A percentile compares a stretch with the other conserved stretches of the same genome.
These are phyloP conservation scores for Penicillium sp. DNA, from an alignment of 2,329 filamentous ascomycete genomes.

Conservation along the genomic window DNA sequence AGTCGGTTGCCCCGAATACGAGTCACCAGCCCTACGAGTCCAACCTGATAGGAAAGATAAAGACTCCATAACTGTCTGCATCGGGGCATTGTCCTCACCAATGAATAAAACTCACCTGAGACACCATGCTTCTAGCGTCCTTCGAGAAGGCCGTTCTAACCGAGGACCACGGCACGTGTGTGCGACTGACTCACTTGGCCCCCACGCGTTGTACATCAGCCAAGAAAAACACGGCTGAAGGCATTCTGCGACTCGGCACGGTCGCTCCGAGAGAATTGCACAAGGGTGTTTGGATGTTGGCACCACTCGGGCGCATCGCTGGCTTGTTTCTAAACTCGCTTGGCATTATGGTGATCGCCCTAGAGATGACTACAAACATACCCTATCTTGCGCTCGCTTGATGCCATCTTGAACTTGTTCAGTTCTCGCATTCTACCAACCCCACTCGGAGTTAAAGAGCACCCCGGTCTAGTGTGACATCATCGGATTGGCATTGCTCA, in stretches of 20 bases:
- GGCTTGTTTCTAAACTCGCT: neutral
- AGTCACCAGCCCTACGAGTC: neutral
- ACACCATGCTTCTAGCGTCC: conserved; percentile 27
- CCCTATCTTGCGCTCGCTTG: neutral
- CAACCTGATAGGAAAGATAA: neutral
- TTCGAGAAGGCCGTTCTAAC: conserved; percentile 28
- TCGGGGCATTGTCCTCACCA: conserved; percentile 6
- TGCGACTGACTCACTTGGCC: conserved; percentile 6
- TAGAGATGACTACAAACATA: neutral
- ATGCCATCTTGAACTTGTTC: neutral
- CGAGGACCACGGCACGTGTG: conserved; percentile 4
- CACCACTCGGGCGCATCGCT: neutral
- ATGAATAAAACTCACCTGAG: conserved; percentile 7
- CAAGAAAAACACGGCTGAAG: conserved; percentile 11
- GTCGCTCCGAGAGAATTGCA: conserved; percentile 10
- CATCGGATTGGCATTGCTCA: neutral
- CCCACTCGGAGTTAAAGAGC: neutral
- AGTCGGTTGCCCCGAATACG: conserved; percentile 6
- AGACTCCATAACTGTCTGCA: neutral
- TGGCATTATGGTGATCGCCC: neutral
- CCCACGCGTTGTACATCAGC: conserved; percentile 6
- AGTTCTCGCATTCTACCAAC: neutral
- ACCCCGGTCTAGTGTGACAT: neutral
- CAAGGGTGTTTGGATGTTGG: neutral
- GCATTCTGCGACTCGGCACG: conserved; percentile 10